Percentiles rank a stretch among this genome's conserved stretches.
Evolutionary conservation across 495 filamentous ascomycete species (phyloP).

Genomic region (Paragyromitra xinjiangensis): DNA sequence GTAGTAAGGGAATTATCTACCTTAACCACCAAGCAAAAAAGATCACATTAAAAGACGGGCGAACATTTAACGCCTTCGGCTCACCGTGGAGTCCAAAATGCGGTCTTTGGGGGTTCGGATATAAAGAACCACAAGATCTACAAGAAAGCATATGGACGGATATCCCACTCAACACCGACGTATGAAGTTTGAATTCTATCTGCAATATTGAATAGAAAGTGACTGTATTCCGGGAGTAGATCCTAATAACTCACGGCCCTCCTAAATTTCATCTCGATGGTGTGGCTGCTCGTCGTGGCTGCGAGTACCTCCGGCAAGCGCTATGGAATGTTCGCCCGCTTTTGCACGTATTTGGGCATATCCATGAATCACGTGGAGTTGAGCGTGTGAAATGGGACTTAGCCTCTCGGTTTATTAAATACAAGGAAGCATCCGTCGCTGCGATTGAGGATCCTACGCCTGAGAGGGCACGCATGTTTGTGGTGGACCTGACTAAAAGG

Average conservation of each 20-base stretch:
- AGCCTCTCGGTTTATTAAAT: slow-evolving; percentile 16
- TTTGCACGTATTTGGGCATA: slow-evolving; percentile 89
- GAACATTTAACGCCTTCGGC: slow-evolving; percentile 49
- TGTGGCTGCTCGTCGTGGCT: slow-evolving; percentile 63
- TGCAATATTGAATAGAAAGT: neutral
- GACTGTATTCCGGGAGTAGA: slow-evolving; percentile 12
- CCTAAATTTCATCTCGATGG: slow-evolving; percentile 80
- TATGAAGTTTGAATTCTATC: slow-evolving; percentile 57
- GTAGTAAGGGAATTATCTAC: slow-evolving; percentile 60
- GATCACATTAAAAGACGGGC: slow-evolving; percentile 54
- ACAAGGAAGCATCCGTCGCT: slow-evolving; percentile 13
- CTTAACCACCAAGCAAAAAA: slow-evolving; percentile 59
- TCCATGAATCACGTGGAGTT: slow-evolving; percentile 75
- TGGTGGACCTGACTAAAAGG: slow-evolving; percentile 42
- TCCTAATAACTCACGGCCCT: slow-evolving; percentile 82
- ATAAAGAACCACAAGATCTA: slow-evolving; percentile 23
- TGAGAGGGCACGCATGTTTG: slow-evolving; percentile 31
- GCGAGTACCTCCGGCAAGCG: slow-evolving; percentile 76
- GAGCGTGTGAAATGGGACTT: slow-evolving; percentile 68
- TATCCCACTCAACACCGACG: slow-evolving; percentile 77
- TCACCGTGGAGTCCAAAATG: slow-evolving; percentile 47
- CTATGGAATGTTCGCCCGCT: slow-evolving; percentile 79
- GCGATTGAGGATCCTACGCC: slow-evolving; percentile 42
- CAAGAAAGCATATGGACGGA: slow-evolving; percentile 62
- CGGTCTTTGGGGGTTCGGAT: slow-evolving; percentile 54